These are phyloP conservation scores for Chytriomyces sp. DNA, from an alignment of 192 early-diverging fungal genomes.

Conservation along the genomic window DNA sequence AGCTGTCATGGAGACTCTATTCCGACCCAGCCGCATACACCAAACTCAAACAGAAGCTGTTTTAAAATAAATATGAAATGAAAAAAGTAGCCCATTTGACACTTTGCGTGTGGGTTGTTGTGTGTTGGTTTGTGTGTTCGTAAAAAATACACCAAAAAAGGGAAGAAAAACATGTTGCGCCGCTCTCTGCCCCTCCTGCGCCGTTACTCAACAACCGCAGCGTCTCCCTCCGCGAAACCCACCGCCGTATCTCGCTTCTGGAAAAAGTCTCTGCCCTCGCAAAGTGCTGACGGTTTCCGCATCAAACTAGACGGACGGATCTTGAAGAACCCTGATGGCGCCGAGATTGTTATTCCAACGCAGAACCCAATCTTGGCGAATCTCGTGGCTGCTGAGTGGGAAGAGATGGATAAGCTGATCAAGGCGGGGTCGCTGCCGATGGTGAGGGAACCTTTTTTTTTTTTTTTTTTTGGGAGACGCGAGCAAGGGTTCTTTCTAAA, in stretches of 20 bases:
- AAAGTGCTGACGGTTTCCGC: constrained; percentile 12
- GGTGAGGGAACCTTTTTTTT: constrained; percentile 45
- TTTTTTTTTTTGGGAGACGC: neutral
- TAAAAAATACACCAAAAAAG: neutral
- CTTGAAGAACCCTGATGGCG: constrained; percentile 83
- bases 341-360: constrained; percentile 63
- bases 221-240: neutral
- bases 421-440: constrained; percentile 88
- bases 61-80: constrained; percentile 3
- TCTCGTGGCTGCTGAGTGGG: constrained; percentile 92
- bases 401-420: constrained; percentile 77
- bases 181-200: neutral
- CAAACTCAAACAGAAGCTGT: constrained; percentile 23
- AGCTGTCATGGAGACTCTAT: constrained; percentile 25
- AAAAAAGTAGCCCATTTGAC: neutral
- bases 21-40: constrained; percentile 19
- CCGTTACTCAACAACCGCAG: constrained; percentile 1
- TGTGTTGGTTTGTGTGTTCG: too few relatives aligned
- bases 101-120: too few relatives aligned
- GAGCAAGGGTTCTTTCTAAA: neutral
- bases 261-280: constrained; percentile 23
- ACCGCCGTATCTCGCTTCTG: constrained; percentile 22
- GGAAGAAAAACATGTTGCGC: neutral
- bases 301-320: constrained; percentile 72
- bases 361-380: constrained; percentile 72